Conservation (phyloP, 1,284 basidiomycete species). For the Leccinum fuscescens region DNA sequence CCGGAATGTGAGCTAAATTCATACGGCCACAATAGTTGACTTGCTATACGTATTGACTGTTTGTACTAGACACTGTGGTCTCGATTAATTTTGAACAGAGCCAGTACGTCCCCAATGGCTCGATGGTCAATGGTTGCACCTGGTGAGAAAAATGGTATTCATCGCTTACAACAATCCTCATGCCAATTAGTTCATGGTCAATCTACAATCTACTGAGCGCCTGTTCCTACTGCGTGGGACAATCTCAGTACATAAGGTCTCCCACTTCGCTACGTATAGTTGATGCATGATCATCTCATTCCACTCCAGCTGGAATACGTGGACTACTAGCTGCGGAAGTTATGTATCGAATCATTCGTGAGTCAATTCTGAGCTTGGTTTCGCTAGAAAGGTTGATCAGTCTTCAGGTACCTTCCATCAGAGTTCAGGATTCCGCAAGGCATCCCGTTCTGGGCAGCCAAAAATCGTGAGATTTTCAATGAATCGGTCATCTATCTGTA, state of each 20-base stretch:
- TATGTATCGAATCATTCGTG: constrained; percentile 21
- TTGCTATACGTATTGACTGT: background rate
- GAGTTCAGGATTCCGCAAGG: constrained; percentile 9
- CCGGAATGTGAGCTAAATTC: constrained; percentile 15
- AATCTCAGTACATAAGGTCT: constrained; percentile 18
- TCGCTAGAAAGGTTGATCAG: background rate
- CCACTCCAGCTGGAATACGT: constrained; percentile 19
- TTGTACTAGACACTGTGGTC: constrained; percentile 17
- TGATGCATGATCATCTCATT: constrained; percentile 5
- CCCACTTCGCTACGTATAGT: background rate
- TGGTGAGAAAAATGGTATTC: constrained; percentile 16
- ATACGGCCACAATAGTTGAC: background rate
- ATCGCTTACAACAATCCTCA: background rate
- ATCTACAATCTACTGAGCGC: constrained; percentile 31
- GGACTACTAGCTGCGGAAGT: constrained; percentile 18
- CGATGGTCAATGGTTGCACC: constrained; percentile 20
- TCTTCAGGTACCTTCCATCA: constrained; percentile 24
- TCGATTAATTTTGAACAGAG: constrained; percentile 18
- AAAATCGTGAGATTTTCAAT: constrained; percentile 21
- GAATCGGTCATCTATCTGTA: background rate
- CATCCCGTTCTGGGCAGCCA: constrained; percentile 25
- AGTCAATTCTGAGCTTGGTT: background rate
- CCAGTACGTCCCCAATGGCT: constrained; percentile 16
- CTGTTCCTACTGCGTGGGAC: constrained; percentile 20
- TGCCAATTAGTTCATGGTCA: constrained; percentile 25